A percentile compares a stretch with the other conserved stretches of the same genome.
phyloP scores from a whole-genome alignment of 345 rosid species.

The Cardamine resedifolia region DNA sequence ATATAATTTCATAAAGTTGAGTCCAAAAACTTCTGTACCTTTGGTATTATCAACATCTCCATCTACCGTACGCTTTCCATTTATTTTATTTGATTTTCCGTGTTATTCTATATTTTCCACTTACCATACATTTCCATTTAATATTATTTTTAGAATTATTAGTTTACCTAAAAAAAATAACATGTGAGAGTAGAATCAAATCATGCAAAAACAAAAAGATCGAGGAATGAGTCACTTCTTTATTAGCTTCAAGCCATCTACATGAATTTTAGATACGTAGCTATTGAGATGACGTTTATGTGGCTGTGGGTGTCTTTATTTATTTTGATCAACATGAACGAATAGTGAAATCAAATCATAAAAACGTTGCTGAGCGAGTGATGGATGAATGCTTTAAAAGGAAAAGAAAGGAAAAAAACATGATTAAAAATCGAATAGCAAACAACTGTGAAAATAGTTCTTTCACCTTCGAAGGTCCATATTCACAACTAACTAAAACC shows the following conservation, averaged over 20 bases:
- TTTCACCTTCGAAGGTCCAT: background rate
- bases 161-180: constrained; percentile 28
- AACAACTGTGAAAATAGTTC: background rate
- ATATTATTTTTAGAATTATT: background rate
- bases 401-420: background rate
- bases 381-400: background rate
- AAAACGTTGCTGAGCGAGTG: background rate
- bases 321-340: background rate
- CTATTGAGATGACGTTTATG: constrained; percentile 16
- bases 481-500: too few species aligned
- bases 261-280: constrained; percentile 3
- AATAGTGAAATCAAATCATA: constrained; percentile 23
- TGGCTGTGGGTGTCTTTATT: background rate
- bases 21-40: constrained; percentile 29
- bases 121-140: background rate
- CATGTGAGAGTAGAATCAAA: constrained; percentile 22
- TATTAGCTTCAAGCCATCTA: constrained; percentile 2
- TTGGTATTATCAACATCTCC: constrained; percentile 26
- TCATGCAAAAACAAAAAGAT: background rate
- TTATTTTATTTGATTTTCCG: background rate
- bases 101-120: background rate
- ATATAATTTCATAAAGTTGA: background rate
- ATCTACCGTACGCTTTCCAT: constrained; percentile 29
- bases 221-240: background rate
- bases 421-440: too few species aligned